These are phyloP conservation scores for Kandelia obovata DNA, from an alignment of 345 rosid genomes.

Conservation along the genomic window DNA sequence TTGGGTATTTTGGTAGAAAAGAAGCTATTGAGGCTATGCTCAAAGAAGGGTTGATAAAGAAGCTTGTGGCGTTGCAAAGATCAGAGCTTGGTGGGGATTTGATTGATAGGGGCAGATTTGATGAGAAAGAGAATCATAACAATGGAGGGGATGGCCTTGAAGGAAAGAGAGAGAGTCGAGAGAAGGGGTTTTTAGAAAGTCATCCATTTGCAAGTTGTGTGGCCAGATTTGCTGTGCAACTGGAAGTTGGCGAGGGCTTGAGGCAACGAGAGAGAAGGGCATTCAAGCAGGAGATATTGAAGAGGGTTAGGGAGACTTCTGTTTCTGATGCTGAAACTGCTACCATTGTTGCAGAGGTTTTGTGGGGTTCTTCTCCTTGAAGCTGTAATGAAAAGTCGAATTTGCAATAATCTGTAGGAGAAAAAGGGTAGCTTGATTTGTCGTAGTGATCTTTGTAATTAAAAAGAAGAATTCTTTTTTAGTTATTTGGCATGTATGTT, in stretches of 20 bases:
- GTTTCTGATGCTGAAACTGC: conserved; percentile 59
- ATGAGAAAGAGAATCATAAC: conserved; percentile 6
- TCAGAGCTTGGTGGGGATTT: conserved; percentile 58
- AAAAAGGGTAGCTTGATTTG: background rate
- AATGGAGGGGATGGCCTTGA: background rate
- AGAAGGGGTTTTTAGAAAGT: conserved; percentile 34
- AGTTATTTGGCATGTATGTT: too few species aligned
- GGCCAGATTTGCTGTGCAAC: conserved; percentile 64
- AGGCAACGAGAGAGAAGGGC: conserved; percentile 68
- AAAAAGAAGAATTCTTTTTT: too few species aligned
- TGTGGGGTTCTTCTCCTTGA: conserved; percentile 80
- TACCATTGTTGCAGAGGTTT: conserved; percentile 62
- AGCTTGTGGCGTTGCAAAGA: conserved; percentile 59
- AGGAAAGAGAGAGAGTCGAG: conserved; percentile 15
- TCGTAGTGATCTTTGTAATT: background rate
- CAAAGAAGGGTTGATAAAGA: conserved; percentile 37
- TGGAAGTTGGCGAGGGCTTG: conserved; percentile 75
- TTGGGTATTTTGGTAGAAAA: conserved; percentile 63
- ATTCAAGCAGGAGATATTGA: conserved; percentile 52
- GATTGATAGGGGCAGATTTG: conserved; percentile 42
- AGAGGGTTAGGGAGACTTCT: conserved; percentile 44
- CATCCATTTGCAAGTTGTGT: conserved; percentile 71
- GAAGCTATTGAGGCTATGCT: conserved; percentile 63
- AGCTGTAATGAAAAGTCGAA: background rate
- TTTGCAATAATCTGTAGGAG: background rate